Evolutionary conservation across 163 green algal genomes (phyloP).

Genomic region (Scenedesmus sp.): DNA sequence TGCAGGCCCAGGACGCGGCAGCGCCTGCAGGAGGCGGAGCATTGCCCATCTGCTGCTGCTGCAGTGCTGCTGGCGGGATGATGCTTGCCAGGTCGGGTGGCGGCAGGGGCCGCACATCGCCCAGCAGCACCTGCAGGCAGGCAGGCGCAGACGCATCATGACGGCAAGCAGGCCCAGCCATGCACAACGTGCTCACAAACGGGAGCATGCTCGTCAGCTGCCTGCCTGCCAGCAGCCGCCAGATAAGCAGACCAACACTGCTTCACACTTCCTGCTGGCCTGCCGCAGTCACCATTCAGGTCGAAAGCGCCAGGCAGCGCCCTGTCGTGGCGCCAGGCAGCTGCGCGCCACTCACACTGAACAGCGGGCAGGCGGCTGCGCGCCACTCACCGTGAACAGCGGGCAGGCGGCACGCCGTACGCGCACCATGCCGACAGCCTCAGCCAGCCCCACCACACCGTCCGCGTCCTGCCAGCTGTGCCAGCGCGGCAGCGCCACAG

Average conservation of each 20-base stretch:
- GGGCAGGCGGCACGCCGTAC: background rate
- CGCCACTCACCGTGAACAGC: background rate
- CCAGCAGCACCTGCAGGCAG: constrained; percentile 1
- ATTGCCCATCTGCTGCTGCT: background rate
- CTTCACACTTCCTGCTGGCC: no score
- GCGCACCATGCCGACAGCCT: background rate
- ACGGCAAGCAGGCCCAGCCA: no score
- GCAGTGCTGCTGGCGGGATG: background rate
- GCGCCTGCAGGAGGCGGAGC: background rate
- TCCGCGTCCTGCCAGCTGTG: background rate
- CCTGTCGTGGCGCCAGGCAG: no score
- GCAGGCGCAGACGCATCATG: no score
- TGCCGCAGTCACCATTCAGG: no score
- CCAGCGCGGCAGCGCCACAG: background rate
- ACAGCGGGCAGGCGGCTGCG: no score
- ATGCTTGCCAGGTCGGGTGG: background rate
- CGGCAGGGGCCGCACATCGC: background rate
- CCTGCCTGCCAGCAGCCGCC: no score
- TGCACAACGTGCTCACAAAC: no score
- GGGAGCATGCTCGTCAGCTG: no score
- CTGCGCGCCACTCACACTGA: no score
- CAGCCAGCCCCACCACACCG: background rate
- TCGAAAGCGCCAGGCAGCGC: no score
- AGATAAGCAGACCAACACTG: no score
- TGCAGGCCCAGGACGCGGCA: background rate